Conservation (phyloP, 306 rosid species). For the Datisca glomerata region DNA sequence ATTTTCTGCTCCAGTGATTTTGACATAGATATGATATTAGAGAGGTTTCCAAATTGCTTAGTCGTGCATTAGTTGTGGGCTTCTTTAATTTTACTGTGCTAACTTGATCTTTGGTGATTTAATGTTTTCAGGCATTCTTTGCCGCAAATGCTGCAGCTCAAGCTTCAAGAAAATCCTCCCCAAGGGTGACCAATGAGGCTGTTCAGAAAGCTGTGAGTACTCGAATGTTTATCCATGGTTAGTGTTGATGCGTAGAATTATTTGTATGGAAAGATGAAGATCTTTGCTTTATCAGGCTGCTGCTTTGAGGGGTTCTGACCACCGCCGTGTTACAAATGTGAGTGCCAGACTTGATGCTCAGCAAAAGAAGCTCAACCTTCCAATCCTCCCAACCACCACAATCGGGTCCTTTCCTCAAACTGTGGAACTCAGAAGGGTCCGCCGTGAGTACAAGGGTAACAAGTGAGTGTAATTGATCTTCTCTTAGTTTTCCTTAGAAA, state of each 20-base stretch:
- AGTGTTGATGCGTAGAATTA: not conserved
- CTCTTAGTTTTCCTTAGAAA: too few species aligned
- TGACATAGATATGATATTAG: too few species aligned
- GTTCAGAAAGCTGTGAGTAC: conserved; percentile 68
- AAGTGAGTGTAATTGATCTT: conserved; percentile 29
- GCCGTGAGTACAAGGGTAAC: conserved; percentile 73
- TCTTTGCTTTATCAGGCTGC: conserved; percentile 48
- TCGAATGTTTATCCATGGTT: conserved; percentile 1
- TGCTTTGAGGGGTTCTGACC: conserved; percentile 63
- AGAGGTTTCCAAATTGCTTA: too few species aligned
- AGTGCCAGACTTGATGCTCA: conserved; percentile 61
- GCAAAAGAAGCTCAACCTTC: conserved; percentile 75
- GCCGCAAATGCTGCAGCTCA: conserved; percentile 54
- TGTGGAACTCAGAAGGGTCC: conserved; percentile 61
- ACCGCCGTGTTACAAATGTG: conserved; percentile 55
- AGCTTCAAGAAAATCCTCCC: conserved; percentile 73
- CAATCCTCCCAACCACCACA: conserved; percentile 74
- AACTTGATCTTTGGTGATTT: conserved; percentile 10
- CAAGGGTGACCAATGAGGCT: conserved; percentile 68
- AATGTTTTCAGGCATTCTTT: conserved; percentile 48
- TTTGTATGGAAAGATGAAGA: too few species aligned
- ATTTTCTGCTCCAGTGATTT: too few species aligned
- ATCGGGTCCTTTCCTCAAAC: conserved; percentile 89
- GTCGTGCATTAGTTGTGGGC: too few species aligned
- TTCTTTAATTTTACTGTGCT: too few species aligned